Conservation (phyloP, 345 rosid species). For the Raphanus sativus region DNA sequence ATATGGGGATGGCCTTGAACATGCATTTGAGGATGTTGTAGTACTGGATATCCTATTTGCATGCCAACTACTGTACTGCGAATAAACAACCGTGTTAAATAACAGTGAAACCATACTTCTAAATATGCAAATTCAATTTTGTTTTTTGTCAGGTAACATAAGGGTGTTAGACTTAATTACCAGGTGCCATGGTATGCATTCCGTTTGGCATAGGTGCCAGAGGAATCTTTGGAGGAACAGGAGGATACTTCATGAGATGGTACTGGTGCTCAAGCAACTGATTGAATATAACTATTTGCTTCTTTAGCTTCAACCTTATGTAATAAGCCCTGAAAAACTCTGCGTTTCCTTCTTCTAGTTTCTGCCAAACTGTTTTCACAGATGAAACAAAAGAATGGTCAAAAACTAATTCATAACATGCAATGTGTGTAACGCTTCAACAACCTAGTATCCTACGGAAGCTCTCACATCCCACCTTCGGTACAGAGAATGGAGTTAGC, state of each 20-base stretch:
- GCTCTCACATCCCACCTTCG: too few species aligned
- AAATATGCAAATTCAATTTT: neutral
- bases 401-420: neutral
- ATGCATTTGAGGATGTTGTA: conserved; percentile 84
- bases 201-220: conserved; percentile 88
- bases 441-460: neutral
- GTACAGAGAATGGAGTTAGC: too few species aligned
- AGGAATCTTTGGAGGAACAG: conserved; percentile 71
- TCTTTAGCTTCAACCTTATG: conserved; percentile 85
- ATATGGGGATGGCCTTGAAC: conserved; percentile 76
- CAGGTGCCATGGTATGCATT: conserved; percentile 81
- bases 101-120: conserved; percentile 17
- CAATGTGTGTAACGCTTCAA: too few species aligned
- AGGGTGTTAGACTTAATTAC: conserved; percentile 48
- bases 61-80: conserved; percentile 53
- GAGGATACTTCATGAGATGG: conserved; percentile 82
- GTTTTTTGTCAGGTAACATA: conserved; percentile 2
- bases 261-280: conserved; percentile 90
- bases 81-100: conserved; percentile 28
- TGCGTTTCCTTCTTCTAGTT: conserved; percentile 96
- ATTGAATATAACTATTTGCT: conserved; percentile 82
- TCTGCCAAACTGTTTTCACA: conserved; percentile 83
- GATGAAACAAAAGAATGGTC: neutral
- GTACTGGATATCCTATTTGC: conserved; percentile 93
- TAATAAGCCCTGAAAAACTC: conserved; percentile 96